Base-by-base conservation (phyloP, 2,329 filamentous ascomycete genomes). In the Aspergillus sp. region DNA sequence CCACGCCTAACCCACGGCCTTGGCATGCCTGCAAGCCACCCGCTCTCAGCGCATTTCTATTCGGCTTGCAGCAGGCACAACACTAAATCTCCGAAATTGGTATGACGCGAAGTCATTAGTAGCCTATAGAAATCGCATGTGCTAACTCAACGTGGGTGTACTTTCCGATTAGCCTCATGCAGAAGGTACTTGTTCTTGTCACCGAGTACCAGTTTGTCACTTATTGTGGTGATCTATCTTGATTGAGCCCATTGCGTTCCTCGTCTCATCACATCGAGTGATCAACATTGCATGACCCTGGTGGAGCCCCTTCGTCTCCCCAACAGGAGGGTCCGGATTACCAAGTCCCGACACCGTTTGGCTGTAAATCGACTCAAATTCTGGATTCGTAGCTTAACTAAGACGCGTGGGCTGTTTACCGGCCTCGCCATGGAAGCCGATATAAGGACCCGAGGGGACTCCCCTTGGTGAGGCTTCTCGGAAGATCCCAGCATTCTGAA, bases 341-440 rank as follows among this genome's bases (percentile, higher is more conserved):
- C 53, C 38, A 55, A 32, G 6, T 15, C 15, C 53, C 17, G 39
- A 53, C 51, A n/a, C 12, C 23, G 25, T 8, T 8, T 30, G 9
- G 9, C 19, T 55, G 52, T 43, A 17, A 52, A 39, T 30, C n/a
- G 23, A 15, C 15, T 21, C n/a, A 5, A 41, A 32, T 55, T 39
- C 41, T 39, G 53, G 41, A 47, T 55, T 25, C 21, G n/a, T 28
- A 55, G 53, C 38, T 55, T 55, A 47, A 32, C 39, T 55, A 55
- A 55, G 36, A 9, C n/a, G 19, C 25, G 6, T 36, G 32, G 32
- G 12, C 32, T 36, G 32, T 36, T 2, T 21, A 41, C 23, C 8
- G n/a, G 32, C 36, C 12, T 10, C n/a, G 17, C 38, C 32, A 36
- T 13, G 10, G 15, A 41, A 23, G 25, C n/a, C 13, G 13, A 53